These are phyloP conservation scores for Bidens hawaiensis DNA, from an alignment of 140 eudicot genomes.

Conservation along the genomic window DNA sequence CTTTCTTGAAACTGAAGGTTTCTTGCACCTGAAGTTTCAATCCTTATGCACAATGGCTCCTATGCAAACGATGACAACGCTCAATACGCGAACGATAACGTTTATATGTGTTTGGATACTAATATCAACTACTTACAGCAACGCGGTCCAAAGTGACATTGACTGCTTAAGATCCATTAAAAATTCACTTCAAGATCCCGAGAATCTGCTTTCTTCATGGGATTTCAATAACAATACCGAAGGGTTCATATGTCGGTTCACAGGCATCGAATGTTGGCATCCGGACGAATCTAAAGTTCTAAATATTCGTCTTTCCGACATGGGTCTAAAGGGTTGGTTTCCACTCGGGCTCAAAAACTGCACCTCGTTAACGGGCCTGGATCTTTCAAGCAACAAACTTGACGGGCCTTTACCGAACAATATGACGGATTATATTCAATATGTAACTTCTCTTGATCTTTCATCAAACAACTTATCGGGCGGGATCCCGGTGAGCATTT, in stretches of 20 bases:
- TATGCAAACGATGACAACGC: conserved; percentile 9
- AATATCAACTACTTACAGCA: conserved; percentile 14
- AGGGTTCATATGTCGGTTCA: conserved; percentile 65
- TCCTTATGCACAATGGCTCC: conserved; percentile 22
- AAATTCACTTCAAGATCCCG: conserved; percentile 52
- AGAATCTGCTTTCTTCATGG: conserved; percentile 51
- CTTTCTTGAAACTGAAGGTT: conserved; percentile 19
- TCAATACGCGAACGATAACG: conserved; percentile 19
- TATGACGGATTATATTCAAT: conserved; percentile 35
- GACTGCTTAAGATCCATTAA: conserved; percentile 51
- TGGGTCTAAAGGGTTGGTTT: conserved; percentile 71
- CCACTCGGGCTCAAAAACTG: conserved; percentile 60
- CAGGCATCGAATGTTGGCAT: conserved; percentile 81
- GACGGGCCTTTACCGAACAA: conserved; percentile 56
- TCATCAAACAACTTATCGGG: conserved; percentile 69
- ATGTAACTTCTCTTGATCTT: conserved; percentile 55
- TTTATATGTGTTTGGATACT: conserved; percentile 30
- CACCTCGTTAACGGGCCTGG: conserved; percentile 57
- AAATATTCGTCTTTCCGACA: conserved; percentile 49
- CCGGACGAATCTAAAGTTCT: conserved; percentile 60
- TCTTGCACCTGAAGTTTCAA: background rate
- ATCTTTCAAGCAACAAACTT: conserved; percentile 64
- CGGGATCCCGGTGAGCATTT: conserved; percentile 48
- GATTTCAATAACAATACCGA: conserved; percentile 48
- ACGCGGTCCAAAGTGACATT: conserved; percentile 49